These are phyloP conservation scores for Strobilomyces dryophilus DNA, from an alignment of 768 basidiomycete species.

Conservation along the genomic window DNA sequence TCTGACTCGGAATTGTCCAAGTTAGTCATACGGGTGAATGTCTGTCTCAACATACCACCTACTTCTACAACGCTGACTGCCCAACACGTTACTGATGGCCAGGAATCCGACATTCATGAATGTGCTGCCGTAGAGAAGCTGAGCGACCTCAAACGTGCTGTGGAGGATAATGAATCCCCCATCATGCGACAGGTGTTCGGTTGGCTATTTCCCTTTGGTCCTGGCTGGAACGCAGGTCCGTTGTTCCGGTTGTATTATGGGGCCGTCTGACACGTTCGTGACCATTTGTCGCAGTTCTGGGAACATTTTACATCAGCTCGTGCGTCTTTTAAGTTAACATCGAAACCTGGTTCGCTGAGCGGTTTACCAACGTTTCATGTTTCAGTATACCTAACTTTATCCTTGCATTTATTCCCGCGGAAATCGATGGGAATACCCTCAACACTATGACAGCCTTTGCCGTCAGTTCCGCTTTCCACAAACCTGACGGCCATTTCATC, in stretches of 20 bases:
- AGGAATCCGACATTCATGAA: slow-evolving; percentile 44
- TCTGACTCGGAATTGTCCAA: slow-evolving; percentile 19
- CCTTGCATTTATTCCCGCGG: slow-evolving; percentile 87
- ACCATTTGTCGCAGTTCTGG: slow-evolving; percentile 51
- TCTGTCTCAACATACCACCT: slow-evolving; percentile 10
- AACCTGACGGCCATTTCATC: slow-evolving; percentile 12
- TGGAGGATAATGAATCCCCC: slow-evolving; percentile 65
- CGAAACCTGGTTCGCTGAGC: slow-evolving; percentile 19
- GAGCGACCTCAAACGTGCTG: slow-evolving; percentile 52
- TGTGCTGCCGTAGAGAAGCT: slow-evolving; percentile 44
- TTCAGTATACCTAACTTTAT: slow-evolving; percentile 89
- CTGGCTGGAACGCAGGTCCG: slow-evolving; percentile 77
- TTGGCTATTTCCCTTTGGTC: slow-evolving; percentile 85
- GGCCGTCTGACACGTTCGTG: slow-evolving; percentile 16
- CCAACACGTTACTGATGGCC: slow-evolving; percentile 8
- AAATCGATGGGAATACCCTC: slow-evolving; percentile 79
- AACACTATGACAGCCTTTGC: slow-evolving; percentile 96
- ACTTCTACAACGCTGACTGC: slow-evolving; percentile 3
- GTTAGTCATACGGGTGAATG: slow-evolving; percentile 30
- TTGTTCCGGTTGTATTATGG: slow-evolving; percentile 4
- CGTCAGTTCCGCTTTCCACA: slow-evolving; percentile 39
- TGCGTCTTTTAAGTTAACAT: slow-evolving; percentile 39
- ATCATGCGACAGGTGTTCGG: slow-evolving; percentile 77
- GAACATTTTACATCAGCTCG: slow-evolving; percentile 97
- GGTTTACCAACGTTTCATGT: slow-evolving; percentile 24